Base-by-base conservation (phyloP, 345 rosid genomes). In the Bruguiera gymnorhiza region DNA sequence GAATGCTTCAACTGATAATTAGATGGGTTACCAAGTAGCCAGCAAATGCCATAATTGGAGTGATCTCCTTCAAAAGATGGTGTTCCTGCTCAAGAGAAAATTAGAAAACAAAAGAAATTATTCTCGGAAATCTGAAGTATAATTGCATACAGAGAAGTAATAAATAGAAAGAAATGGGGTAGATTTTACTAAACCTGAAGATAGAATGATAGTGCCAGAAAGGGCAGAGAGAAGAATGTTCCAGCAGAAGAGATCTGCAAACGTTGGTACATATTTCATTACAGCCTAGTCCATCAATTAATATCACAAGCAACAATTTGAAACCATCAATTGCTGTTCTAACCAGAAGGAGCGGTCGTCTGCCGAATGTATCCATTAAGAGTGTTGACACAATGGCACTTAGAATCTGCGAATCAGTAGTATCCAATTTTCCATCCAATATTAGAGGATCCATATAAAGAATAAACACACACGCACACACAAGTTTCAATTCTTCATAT, bases 341-440 rank as follows among this genome's bases (percentile, higher is more conserved):
- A 55, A 86, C 89, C 84, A 86, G n/a, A 7, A 86, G 75, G 36
- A 84, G 88, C 21, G 83, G 85, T 4, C 88, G 79, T 74, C 92
- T 72, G 71, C 92, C 92, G 29, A 63, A 83, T 68, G 27, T 75
- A 62, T 87, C 92, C 48, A 81, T 83, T 63, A 87, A 70, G 60
- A 82, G 7, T 15, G 85, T 65, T 26, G 69, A 68, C 26, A 76
- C 5, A 37, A 71, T 23, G 5, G 81, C 70, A 31, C 60, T 72
- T 18, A 84, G 88, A 39, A 73, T 74, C 84, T 85, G 75, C 52
- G 5, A 36, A 68, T 43, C 50, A 43, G 50, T 3, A 43, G 5
- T 3, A 13, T 39, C 16, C 48, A 39, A 39, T 39, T 39, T 9
- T 9, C 48, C 18, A 43, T 43, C 50, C 50, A 11, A 3, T 43